Evolutionary conservation across 75 land plant species (phyloP).

Genomic region (Picea glauca): DNA sequence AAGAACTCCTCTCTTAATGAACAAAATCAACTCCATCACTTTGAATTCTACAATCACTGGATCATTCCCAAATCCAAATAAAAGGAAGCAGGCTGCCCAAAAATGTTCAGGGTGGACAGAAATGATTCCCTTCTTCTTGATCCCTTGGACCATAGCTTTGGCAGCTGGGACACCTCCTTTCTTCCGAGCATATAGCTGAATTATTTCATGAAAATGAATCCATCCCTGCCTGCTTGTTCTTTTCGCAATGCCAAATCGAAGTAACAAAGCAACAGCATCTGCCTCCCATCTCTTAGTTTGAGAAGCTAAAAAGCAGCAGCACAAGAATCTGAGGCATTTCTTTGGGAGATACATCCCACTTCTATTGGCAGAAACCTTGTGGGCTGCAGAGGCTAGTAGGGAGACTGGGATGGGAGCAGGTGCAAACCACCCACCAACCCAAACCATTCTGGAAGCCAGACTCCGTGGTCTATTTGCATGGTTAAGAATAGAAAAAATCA

Average conservation of each 20-base stretch:
- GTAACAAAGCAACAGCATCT: slow-evolving; percentile 57
- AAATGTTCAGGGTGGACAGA: slow-evolving; percentile 53
- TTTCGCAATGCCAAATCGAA: slow-evolving; percentile 61
- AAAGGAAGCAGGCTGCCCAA: slow-evolving; percentile 79
- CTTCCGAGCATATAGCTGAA: slow-evolving; percentile 56
- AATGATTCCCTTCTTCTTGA: slow-evolving; percentile 46
- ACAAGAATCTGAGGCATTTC: slow-evolving; percentile 30
- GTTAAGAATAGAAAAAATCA: slow-evolving; percentile 53
- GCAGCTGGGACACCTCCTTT: slow-evolving; percentile 54
- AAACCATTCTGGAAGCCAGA: slow-evolving; percentile 62
- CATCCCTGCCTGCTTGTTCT: slow-evolving; percentile 35
- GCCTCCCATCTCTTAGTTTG: slow-evolving; percentile 52
- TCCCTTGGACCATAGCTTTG: slow-evolving; percentile 58
- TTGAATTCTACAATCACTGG: slow-evolving; percentile 73
- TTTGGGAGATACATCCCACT: slow-evolving; percentile 31
- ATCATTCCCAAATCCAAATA: slow-evolving; percentile 80
- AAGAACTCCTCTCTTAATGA: slow-evolving; percentile 66
- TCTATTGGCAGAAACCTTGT: slow-evolving; percentile 26
- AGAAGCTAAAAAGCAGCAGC: slow-evolving; percentile 29
- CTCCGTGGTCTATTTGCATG: slow-evolving; percentile 28
- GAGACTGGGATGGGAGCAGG: slow-evolving; percentile 54
- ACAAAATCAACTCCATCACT: slow-evolving; percentile 60
- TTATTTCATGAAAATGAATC: slow-evolving; percentile 73
- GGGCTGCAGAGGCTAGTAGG: slow-evolving; percentile 51
- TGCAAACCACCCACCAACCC: slow-evolving; percentile 79